Evolutionary conservation across 192 early-diverging fungal genomes (phyloP), one percentile per base, ranked within the genome.

Genomic region (Entomortierella chlamydospora): DNA sequence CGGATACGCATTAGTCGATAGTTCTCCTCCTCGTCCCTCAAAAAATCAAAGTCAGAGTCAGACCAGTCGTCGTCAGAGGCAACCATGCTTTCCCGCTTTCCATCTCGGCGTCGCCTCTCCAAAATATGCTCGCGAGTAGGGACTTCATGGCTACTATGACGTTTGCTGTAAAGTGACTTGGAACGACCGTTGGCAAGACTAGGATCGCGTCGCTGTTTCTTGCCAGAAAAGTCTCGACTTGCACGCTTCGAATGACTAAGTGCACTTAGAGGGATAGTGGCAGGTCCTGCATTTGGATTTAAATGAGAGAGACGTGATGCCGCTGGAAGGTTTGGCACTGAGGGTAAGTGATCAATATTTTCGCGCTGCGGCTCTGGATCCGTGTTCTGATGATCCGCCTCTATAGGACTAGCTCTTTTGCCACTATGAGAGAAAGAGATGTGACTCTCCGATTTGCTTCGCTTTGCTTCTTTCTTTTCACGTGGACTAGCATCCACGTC

Each of bases 1-100:
- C 57, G 58, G 20, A 70, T 55, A 22, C 68, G 68, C 68, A 70
- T 69, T 49, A 69, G 10, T 18, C 70, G 70, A 52, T 72, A 72
- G 37, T 72, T 72, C 56, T 72, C 70, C 37, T 72, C 61, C 25
- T 72, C 70, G n/a, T 72, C 70, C n/a, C 55, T 57, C 37, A 72
- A 64, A 28, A 64, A 72, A 22, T 77, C 73, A 47, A 68, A 77
- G 29, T 77, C 73, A 29, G 73, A 77, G n/a, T 77, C 73, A 4
- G 66, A 63, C 25, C 55, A 68, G 17, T 64, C 66, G 34, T 77
- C 73, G 11, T 69, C 66, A 20, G 65, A 68, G 30, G 63, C 72
- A 13, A 74, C 64, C 52, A 51, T 61, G 31, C 57, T 62, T 49
- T 77, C 66, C 9, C 67, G 63, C 9, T 61, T 66, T 8, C 72